Conservation (phyloP, 73 alveolate species). For the Paramecium sonneborni region DNA sequence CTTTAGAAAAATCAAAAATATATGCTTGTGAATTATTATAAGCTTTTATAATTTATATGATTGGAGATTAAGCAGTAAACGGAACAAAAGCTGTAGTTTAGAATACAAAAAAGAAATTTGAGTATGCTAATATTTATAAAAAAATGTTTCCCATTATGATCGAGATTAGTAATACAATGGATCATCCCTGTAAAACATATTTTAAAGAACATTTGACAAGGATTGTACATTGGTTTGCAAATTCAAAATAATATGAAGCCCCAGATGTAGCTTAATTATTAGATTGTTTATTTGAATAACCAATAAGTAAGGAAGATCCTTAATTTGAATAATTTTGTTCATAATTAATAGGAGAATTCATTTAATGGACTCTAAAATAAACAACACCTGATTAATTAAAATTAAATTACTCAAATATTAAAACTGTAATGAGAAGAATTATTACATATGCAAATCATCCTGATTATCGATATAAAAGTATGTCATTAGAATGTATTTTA, state of each 20-base stretch:
- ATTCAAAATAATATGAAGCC: constrained; percentile 83
- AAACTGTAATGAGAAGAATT: constrained; percentile 91
- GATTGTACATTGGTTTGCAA: constrained; percentile 94
- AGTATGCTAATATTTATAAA: constrained; percentile 80
- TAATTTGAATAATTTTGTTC: constrained; percentile 83
- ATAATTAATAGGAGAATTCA: constrained; percentile 90
- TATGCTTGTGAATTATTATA: constrained; percentile 94
- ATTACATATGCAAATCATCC: constrained; percentile 95
- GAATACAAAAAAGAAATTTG: constrained; percentile 71
- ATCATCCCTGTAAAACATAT: constrained; percentile 53
- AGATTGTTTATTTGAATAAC: constrained; percentile 88
- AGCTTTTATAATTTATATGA: constrained; percentile 88
- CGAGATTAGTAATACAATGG: constrained; percentile 65
- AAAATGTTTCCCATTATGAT: constrained; percentile 80
- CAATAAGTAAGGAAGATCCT: constrained; percentile 80
- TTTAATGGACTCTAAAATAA: constrained; percentile 87
- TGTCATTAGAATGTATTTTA: constrained; percentile 12
- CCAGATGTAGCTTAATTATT: constrained; percentile 89
- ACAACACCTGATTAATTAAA: constrained; percentile 71
- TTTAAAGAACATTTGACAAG: neutral
- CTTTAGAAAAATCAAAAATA: constrained; percentile 86
- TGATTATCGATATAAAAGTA: constrained; percentile 70
- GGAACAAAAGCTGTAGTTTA: constrained; percentile 43
- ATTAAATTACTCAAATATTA: constrained; percentile 80
- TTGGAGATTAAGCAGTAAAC: constrained; percentile 83